Conservation (phyloP, 2,329 filamentous ascomycete genomes). For the Emmonsiellopsis sp. region DNA sequence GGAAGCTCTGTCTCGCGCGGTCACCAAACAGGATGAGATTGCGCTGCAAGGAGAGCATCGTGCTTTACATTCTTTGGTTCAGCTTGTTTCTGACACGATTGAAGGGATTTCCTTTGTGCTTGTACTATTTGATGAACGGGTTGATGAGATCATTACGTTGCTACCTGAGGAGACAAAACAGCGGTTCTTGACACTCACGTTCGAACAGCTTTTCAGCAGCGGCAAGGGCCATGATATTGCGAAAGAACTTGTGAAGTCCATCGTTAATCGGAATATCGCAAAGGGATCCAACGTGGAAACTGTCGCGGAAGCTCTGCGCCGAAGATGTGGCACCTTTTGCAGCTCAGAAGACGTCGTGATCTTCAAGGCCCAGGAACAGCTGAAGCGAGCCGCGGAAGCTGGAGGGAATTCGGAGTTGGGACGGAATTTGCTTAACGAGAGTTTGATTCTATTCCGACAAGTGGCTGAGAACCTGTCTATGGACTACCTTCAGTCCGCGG, state of each 20-base stretch:
- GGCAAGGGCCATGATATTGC: conserved; percentile 75
- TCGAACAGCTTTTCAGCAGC: conserved; percentile 76
- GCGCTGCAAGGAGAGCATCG: conserved; percentile 91
- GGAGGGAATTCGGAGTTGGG: conserved; percentile 65
- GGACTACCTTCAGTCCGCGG: conserved; percentile 68
- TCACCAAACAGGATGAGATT: conserved; percentile 80
- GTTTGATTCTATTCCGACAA: conserved; percentile 75
- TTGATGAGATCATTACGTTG: conserved; percentile 74
- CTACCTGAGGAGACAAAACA: conserved; percentile 62
- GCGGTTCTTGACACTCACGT: conserved; percentile 68
- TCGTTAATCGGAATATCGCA: conserved; percentile 95
- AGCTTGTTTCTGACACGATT: conserved; percentile 79
- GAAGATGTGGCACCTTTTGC: conserved; percentile 93
- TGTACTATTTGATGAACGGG: conserved; percentile 86
- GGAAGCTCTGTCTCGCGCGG: conserved; percentile 66
- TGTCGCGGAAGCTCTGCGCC: conserved; percentile 83
- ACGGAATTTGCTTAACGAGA: conserved; percentile 76
- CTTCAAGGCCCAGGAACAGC: conserved; percentile 93
- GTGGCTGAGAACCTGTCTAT: conserved; percentile 75
- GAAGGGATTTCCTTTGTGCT: conserved; percentile 95
- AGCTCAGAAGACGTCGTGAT: conserved; percentile 94
- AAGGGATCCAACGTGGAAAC: conserved; percentile 97
- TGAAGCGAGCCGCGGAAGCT: conserved; percentile 79
- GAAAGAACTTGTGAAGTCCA: conserved; percentile 90
- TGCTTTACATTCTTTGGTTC: conserved; percentile 75